Conservation (phyloP, 202 grass and related monocot genomes). For the Cymbopogon flexuosus region DNA sequence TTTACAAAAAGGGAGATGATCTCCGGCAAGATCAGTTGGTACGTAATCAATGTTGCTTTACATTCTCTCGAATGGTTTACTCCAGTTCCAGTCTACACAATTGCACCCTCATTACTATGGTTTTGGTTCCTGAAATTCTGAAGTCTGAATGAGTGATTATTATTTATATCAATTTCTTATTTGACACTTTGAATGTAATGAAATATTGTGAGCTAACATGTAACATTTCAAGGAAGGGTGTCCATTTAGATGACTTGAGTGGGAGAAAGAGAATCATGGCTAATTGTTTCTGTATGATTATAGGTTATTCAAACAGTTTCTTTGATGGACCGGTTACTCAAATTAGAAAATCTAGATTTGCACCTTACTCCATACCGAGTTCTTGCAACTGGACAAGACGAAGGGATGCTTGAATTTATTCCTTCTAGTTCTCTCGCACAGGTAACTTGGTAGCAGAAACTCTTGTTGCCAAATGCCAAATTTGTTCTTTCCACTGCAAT, state of each 20-base stretch:
- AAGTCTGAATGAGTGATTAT: not conserved
- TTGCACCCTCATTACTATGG: not conserved
- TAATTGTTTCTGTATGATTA: slow-evolving; percentile 13
- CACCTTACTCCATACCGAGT: slow-evolving; percentile 94
- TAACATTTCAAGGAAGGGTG: not conserved
- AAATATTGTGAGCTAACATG: not conserved
- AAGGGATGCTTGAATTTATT: slow-evolving; percentile 97
- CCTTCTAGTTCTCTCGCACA: slow-evolving; percentile 90
- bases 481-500: slow-evolving; percentile 8
- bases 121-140: not conserved
- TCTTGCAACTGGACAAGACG: slow-evolving; percentile 96
- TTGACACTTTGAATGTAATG: slow-evolving; percentile 12
- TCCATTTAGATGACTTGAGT: slow-evolving; percentile 3
- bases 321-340: slow-evolving; percentile 97
- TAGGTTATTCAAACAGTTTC: slow-evolving; percentile 97
- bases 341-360: slow-evolving; percentile 96
- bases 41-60: slow-evolving; percentile 22
- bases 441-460: slow-evolving; percentile 43
- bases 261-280: slow-evolving; percentile 7
- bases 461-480: slow-evolving; percentile 7
- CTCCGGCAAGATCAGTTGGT: slow-evolving; percentile 99
- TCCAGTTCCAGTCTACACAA: slow-evolving; percentile 6
- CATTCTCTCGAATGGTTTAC: not conserved
- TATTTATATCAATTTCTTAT: slow-evolving; percentile 20
- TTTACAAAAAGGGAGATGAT: slow-evolving; percentile 98